Percentiles rank a stretch among this genome's conserved stretches.
Evolutionary conservation across 2,329 filamentous ascomycete genomes (phyloP).

Genomic region (Exophiala dermatitidis): DNA sequence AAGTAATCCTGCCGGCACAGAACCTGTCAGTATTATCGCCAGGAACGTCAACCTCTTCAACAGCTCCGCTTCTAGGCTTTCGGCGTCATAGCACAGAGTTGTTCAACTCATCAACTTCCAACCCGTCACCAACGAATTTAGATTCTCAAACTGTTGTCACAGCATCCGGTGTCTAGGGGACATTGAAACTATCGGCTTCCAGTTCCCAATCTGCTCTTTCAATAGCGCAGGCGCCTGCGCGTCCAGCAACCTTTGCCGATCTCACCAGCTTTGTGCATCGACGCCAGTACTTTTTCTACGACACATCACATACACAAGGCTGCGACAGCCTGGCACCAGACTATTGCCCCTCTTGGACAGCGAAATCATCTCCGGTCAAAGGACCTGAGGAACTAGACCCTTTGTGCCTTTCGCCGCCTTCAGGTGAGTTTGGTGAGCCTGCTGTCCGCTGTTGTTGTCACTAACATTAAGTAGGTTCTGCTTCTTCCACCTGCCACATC

Average conservation of each 20-base stretch:
- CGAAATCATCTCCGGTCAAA: too few relatives aligned
- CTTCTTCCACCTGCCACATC: too few relatives aligned
- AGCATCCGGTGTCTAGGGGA: not conserved
- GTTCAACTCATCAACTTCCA: not conserved
- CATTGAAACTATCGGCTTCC: not conserved
- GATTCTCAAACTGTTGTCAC: not conserved
- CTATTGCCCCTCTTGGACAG: too few relatives aligned
- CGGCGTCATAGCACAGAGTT: not conserved
- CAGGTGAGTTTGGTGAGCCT: too few relatives aligned
- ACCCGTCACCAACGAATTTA: not conserved
- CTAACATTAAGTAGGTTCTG: too few relatives aligned
- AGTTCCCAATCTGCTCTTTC: not conserved
- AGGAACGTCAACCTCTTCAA: conserved; percentile 4
- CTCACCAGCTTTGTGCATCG: not conserved
- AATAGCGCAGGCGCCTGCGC: not conserved
- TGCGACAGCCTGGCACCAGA: too few relatives aligned
- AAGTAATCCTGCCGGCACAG: conserved; percentile 4
- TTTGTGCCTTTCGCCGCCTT: too few relatives aligned
- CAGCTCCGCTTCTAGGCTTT: conserved; percentile 6
- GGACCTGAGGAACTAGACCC: too few relatives aligned
- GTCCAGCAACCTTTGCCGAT: not conserved
- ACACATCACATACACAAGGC: not conserved
- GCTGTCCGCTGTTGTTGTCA: too few relatives aligned
- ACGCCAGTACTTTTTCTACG: not conserved
- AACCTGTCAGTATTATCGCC: not conserved